These are phyloP conservation scores for Rhodamnia rubescens DNA, from an alignment of 345 rosid genomes.

Conservation along the genomic window DNA sequence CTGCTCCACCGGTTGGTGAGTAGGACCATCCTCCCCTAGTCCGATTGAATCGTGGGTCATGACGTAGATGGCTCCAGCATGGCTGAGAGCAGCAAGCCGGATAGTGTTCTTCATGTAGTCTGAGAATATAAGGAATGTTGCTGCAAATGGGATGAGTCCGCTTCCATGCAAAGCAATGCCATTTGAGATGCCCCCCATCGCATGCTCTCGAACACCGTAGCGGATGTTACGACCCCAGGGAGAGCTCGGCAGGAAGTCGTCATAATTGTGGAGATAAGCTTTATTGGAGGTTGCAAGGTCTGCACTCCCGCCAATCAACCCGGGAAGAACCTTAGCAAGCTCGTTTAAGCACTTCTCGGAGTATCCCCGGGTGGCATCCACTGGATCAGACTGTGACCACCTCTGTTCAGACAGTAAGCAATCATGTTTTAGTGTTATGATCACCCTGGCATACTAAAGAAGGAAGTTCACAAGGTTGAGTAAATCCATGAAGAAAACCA, in stretches of 20 bases:
- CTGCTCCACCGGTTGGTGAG: constrained; percentile 31
- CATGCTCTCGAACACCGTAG: constrained; percentile 26
- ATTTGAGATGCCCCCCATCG: constrained; percentile 26
- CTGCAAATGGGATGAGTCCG: constrained; percentile 17
- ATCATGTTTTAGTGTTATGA: background rate
- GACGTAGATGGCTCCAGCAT: constrained; percentile 21
- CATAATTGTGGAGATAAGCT: constrained; percentile 7
- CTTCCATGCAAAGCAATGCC: constrained; percentile 23
- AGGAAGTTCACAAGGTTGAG: background rate
- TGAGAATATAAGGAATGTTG: constrained; percentile 24
- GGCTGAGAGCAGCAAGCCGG: constrained; percentile 22
- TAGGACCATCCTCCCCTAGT: constrained; percentile 33
- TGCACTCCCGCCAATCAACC: constrained; percentile 28
- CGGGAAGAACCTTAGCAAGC: constrained; percentile 20
- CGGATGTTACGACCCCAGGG: constrained; percentile 16
- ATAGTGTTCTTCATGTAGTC: constrained; percentile 26
- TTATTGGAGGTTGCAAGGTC: constrained; percentile 27
- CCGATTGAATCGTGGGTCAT: constrained; percentile 33
- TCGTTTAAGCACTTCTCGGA: constrained; percentile 19
- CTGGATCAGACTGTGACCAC: constrained; percentile 10
- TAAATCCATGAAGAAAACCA: background rate
- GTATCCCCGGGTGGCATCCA: constrained; percentile 20
- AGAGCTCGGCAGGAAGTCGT: constrained; percentile 6
- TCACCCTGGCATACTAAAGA: background rate
- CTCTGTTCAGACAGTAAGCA: constrained; percentile 2